A percentile compares a stretch with the other conserved stretches of the same genome.
phyloP scores from a whole-genome alignment of 2,329 filamentous ascomycete genomes.

The Periconia sp. region DNA sequence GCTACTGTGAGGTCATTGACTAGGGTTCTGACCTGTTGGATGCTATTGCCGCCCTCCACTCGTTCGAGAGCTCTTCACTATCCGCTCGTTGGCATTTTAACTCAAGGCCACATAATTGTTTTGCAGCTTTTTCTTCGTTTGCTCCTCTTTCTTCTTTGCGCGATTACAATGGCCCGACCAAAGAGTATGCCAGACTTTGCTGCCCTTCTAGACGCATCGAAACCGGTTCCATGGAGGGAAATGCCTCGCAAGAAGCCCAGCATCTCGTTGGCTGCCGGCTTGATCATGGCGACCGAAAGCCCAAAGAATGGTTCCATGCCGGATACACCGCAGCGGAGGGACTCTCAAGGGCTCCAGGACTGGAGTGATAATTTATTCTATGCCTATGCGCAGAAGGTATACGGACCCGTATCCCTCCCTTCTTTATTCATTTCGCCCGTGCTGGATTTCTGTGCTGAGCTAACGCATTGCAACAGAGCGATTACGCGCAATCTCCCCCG shows the following conservation, averaged over 20 bases:
- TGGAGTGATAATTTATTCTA: conserved; percentile 31
- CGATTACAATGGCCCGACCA: conserved; percentile 26
- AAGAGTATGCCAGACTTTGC: conserved; percentile 41
- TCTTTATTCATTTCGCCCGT: neutral
- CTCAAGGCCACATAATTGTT: neutral
- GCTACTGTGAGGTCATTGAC: conserved; percentile 32
- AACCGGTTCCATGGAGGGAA: conserved; percentile 20
- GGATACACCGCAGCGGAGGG: conserved; percentile 12
- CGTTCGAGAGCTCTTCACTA: neutral
- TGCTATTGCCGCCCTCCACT: neutral
- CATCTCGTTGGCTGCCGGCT: conserved; percentile 38
- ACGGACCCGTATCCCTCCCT: conserved; percentile 2
- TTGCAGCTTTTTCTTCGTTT: neutral
- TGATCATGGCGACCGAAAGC: conserved; percentile 37
- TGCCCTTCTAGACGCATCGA: conserved; percentile 31
- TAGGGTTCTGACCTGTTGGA: conserved; percentile 28
- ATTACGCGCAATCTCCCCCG: conserved; percentile 33
- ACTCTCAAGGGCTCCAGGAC: conserved; percentile 11
- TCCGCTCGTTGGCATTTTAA: neutral
- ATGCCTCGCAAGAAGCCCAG: conserved; percentile 32
- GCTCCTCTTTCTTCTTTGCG: neutral
- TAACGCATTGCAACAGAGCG: conserved; percentile 24
- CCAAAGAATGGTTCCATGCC: conserved; percentile 12
- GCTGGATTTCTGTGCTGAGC: neutral
- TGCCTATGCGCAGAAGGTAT: conserved; percentile 39